Percentiles rank a stretch among this genome's conserved stretches.
Conservation (phyloP, 2,329 filamentous ascomycete genomes). For the Sclerotinia trifoliorum region DNA sequence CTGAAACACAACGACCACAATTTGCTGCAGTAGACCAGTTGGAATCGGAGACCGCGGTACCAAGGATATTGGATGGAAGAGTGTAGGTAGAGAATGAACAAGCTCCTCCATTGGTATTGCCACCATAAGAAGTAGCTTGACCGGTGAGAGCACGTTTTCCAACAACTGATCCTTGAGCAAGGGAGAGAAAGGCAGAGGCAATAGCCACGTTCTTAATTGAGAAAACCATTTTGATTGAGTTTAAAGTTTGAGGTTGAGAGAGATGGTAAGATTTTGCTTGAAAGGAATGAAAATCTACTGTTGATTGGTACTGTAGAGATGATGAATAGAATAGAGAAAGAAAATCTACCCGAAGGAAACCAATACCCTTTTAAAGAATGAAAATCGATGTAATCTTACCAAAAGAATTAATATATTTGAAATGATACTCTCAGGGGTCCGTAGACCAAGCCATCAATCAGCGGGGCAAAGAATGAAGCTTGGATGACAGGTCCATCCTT, state of each 20-base stretch:
- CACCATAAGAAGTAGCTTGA: conserved; percentile 53
- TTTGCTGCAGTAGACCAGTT: conserved; percentile 56
- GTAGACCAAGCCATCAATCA: neutral
- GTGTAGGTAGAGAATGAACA: conserved; percentile 65
- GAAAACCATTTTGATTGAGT: conserved; percentile 33
- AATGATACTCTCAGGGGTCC: conserved; percentile 7
- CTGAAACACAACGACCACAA: conserved; percentile 61
- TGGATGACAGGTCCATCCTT: neutral
- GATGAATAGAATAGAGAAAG: neutral
- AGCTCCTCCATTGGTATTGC: conserved; percentile 56
- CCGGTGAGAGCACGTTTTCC: conserved; percentile 40
- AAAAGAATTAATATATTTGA: conserved; percentile 11
- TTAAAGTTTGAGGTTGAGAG: conserved; percentile 8
- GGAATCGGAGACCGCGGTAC: conserved; percentile 59
- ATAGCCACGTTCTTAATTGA: conserved; percentile 29
- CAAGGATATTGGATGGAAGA: conserved; percentile 56
- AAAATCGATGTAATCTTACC: neutral
- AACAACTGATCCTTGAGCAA: conserved; percentile 35
- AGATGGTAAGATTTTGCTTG: neutral
- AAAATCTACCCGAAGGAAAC: neutral
- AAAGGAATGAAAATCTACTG: neutral
- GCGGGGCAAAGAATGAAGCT: neutral
- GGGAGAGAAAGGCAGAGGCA: conserved; percentile 26
- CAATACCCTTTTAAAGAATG: neutral
- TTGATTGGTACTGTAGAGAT: neutral